A percentile compares a stretch with the other conserved stretches of the same genome.
Evolutionary conservation across 495 filamentous ascomycete genomes (phyloP).

Genomic region (Ascodesmis nigricans): DNA sequence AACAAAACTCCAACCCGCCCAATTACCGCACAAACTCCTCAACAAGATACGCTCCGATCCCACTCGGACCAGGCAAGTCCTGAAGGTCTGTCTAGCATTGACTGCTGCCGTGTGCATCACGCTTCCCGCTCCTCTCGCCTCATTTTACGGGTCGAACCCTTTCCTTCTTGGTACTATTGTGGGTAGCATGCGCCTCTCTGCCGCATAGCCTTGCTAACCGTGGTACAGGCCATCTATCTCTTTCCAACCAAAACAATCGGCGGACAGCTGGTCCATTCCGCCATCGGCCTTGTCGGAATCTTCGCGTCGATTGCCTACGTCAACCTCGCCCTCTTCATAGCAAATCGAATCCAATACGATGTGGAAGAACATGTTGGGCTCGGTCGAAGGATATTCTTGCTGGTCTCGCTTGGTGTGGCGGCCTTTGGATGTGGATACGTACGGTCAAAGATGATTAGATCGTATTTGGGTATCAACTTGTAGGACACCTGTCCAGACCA

Average conservation of each 20-base stretch:
- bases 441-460: conserved; percentile 16
- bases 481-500: no score
- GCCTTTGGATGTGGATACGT: conserved; percentile 17
- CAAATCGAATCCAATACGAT: conserved; percentile 8
- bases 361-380: conserved; percentile 4
- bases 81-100: conserved; percentile 13
- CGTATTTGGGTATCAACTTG: conserved; percentile 15
- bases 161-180: conserved; percentile 20
- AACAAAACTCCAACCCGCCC: no score
- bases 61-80: no score
- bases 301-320: conserved; percentile 14
- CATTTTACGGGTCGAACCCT: conserved; percentile 15
- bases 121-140: conserved; percentile 10
- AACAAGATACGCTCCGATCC: no score
- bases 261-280: conserved; percentile 16
- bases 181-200: conserved; percentile 1
- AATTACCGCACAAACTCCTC: no score
- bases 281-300: conserved; percentile 12
- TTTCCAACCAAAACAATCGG: conserved; percentile 19
- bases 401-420: conserved; percentile 10
- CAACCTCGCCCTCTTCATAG: conserved; percentile 15
- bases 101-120: conserved; percentile 16
- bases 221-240: conserved; percentile 19
- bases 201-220: neutral
- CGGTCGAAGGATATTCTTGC: conserved; percentile 13